Evolutionary conservation across 2,329 filamentous ascomycete genomes (phyloP).

Genomic region (Neonectria hederae): DNA sequence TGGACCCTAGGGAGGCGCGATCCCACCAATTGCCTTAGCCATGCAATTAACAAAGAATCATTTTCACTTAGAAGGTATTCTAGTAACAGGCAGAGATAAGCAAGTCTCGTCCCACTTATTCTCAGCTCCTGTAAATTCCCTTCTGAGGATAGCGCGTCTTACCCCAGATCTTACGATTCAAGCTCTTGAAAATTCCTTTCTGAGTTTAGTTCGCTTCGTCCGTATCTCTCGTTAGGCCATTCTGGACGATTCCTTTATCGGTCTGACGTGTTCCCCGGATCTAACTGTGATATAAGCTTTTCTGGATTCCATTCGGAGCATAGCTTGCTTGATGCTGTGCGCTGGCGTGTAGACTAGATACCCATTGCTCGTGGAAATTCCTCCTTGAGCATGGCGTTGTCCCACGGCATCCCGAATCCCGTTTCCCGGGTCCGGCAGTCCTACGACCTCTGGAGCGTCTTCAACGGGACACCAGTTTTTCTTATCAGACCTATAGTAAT

Average conservation of each 20-base stretch:
- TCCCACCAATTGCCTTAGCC: no score
- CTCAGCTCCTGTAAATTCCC: background rate
- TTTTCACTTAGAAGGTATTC: background rate
- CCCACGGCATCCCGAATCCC: background rate
- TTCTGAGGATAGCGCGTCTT: background rate
- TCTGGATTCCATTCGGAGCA: background rate
- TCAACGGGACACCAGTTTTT: no score
- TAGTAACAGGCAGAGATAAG: background rate
- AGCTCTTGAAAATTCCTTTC: constrained; percentile 1
- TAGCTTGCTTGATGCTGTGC: background rate
- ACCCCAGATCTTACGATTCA: background rate
- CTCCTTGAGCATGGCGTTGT: background rate
- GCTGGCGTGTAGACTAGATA: background rate
- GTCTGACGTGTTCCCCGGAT: no score
- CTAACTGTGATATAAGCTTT: no score
- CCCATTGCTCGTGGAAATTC: background rate
- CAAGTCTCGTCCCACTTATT: no score
- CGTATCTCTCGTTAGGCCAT: no score
- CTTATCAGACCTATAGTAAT: no score
- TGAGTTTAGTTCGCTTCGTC: background rate
- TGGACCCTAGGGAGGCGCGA: background rate
- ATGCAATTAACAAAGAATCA: no score
- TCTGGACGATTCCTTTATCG: no score
- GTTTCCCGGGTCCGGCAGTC: background rate
- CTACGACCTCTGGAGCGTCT: background rate